Evolutionary conservation across 306 rosid species (phyloP).

Genomic region (Lagenaria siceraria): DNA sequence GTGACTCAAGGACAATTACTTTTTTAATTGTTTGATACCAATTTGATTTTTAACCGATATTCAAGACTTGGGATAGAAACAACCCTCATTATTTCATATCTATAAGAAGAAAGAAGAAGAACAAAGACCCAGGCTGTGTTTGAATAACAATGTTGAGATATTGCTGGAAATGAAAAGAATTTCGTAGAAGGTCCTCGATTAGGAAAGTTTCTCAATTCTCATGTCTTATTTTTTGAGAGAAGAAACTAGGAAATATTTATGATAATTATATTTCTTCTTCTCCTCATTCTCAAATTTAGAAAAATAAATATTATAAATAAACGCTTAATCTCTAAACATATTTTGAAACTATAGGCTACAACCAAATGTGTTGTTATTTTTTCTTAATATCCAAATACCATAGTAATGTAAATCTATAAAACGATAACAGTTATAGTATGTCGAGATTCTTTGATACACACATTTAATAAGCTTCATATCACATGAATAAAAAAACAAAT

Average conservation of each 20-base stretch:
- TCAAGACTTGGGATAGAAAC: background rate
- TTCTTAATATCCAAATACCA: background rate
- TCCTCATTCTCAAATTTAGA: too few species aligned
- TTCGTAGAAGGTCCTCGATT: background rate
- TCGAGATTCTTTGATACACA: background rate
- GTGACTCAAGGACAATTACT: background rate
- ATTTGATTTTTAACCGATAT: background rate
- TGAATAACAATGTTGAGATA: background rate
- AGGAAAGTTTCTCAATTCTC: background rate
- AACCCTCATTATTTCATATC: background rate
- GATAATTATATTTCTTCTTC: too few species aligned
- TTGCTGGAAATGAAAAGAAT: background rate
- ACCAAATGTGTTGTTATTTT: too few species aligned
- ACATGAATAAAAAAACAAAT: background rate
- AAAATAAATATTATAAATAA: too few species aligned
- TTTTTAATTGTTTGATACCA: background rate
- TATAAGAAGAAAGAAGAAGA: background rate
- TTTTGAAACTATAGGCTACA: too few species aligned
- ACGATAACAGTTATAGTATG: background rate
- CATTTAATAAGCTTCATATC: background rate
- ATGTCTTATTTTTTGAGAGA: background rate
- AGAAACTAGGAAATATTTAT: too few species aligned
- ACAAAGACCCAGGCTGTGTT: background rate
- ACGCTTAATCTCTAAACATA: too few species aligned
- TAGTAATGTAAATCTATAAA: background rate